These are phyloP conservation scores for Pichia sp. DNA, from an alignment of 1,139 yeast species.

Conservation along the genomic window DNA sequence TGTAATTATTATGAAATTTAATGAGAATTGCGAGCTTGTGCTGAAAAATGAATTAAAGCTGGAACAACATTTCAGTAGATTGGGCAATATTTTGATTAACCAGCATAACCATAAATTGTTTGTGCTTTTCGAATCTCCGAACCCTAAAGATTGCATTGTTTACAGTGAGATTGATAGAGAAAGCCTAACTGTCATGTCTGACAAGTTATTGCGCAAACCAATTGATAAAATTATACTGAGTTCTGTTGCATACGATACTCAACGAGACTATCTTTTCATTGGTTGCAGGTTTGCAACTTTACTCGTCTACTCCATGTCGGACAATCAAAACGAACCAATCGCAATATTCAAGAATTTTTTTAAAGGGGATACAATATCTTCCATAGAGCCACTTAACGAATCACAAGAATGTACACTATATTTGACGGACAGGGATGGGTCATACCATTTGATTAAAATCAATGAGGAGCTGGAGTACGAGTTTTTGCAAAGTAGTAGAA, in stretches of 20 bases:
- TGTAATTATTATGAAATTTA: constrained; percentile 43
- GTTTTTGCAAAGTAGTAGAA: constrained; percentile 55
- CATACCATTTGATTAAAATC: constrained; percentile 41
- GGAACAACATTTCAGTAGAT: constrained; percentile 12
- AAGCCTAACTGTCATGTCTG: constrained; percentile 24
- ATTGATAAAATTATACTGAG: constrained; percentile 57
- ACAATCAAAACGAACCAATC: constrained; percentile 24
- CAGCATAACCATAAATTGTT: constrained; percentile 29
- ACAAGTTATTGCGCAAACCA: constrained; percentile 33
- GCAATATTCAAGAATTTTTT: constrained; percentile 49
- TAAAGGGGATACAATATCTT: constrained; percentile 74
- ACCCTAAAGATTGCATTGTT: constrained; percentile 54
- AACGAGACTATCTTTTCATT: constrained; percentile 44
- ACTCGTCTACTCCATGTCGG: constrained; percentile 46
- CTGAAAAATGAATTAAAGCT: constrained; percentile 21
- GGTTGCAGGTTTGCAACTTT: constrained; percentile 74
- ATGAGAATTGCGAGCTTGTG: constrained; percentile 21
- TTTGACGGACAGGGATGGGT: constrained; percentile 63
- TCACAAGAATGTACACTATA: constrained; percentile 28
- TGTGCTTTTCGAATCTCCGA: constrained; percentile 61
- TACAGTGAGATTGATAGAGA: constrained; percentile 37
- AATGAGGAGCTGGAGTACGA: constrained; percentile 22
- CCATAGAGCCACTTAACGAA: constrained; percentile 40
- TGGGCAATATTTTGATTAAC: constrained; percentile 16
- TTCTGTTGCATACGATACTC: constrained; percentile 42